phyloP scores from a whole-genome alignment of 2,329 filamentous ascomycete species.

The Fusarium marasasianum region DNA sequence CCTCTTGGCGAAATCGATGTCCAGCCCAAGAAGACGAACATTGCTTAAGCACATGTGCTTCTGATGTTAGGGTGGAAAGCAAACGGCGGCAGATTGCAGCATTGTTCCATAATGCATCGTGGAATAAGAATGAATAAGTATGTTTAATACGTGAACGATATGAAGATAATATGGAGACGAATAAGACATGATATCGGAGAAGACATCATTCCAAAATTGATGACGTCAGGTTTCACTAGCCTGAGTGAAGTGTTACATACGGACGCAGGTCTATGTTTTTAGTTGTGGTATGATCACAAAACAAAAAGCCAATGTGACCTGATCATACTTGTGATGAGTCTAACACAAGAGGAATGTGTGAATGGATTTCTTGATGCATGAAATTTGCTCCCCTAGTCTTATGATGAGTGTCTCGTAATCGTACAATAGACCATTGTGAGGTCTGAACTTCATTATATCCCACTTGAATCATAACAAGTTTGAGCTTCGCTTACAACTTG shows the following conservation, averaged over 20 bases:
- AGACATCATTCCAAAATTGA: neutral
- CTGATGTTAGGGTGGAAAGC: neutral
- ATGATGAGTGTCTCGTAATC: slow-evolving; percentile 35
- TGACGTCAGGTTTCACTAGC: slow-evolving; percentile 3
- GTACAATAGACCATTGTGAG: slow-evolving; percentile 24
- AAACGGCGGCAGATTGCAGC: neutral
- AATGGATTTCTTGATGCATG: slow-evolving; percentile 16
- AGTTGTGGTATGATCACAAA: neutral
- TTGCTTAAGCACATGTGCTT: slow-evolving; percentile 21
- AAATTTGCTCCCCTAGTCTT: slow-evolving; percentile 23
- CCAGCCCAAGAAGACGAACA: slow-evolving; percentile 32
- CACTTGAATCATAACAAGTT: neutral
- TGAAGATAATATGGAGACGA: neutral
- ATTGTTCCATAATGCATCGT: neutral
- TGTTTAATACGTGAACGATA: neutral
- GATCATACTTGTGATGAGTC: neutral
- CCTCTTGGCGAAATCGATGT: slow-evolving; percentile 51
- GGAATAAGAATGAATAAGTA: neutral
- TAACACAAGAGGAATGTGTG: neutral
- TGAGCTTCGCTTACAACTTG: slow-evolving; percentile 26
- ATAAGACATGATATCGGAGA: neutral
- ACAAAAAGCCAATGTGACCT: neutral
- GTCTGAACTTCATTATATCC: slow-evolving; percentile 19
- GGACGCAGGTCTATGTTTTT: neutral
- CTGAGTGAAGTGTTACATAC: neutral